A percentile compares a stretch with the other conserved stretches of the same genome.
phyloP scores from a whole-genome alignment of 1,284 basidiomycete genomes.

The Phellopilus nigrolimitatus region DNA sequence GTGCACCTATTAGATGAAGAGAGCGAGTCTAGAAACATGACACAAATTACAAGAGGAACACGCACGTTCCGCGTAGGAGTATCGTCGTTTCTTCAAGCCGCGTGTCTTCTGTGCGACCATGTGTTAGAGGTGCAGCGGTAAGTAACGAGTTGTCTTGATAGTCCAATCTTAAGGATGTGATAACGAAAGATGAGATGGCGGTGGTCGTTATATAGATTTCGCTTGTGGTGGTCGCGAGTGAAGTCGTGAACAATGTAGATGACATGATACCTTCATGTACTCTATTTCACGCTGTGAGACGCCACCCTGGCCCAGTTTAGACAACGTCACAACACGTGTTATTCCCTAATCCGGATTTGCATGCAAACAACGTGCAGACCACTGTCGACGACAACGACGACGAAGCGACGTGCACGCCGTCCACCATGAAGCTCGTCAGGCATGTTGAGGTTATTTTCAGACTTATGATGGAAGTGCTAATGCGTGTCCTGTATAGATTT shows the following conservation, averaged over 20 bases:
- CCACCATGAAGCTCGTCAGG: constrained; percentile 27
- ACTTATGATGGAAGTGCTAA: constrained; percentile 6
- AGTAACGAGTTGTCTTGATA: neutral
- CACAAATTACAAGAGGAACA: neutral
- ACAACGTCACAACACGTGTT: neutral
- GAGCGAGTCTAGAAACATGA: neutral
- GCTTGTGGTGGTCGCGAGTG: neutral
- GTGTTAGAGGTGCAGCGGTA: neutral
- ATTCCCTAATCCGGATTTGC: neutral
- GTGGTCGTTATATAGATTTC: neutral
- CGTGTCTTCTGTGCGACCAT: constrained; percentile 23
- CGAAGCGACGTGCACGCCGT: constrained; percentile 7
- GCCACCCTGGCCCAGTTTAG: too few relatives aligned
- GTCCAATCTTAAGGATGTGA: neutral
- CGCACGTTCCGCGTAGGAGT: constrained; percentile 42
- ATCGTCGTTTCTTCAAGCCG: constrained; percentile 31
- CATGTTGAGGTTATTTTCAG: constrained; percentile 4
- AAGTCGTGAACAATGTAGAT: neutral
- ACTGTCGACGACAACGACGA: neutral
- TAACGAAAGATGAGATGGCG: neutral
- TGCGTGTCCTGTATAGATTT: constrained; percentile 53
- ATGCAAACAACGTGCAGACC: constrained; percentile 4
- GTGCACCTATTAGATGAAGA: constrained; percentile 35
- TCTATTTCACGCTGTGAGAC: too few relatives aligned
- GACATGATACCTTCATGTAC: too few relatives aligned